Evolutionary conservation across 1,139 yeast genomes (phyloP), one percentile per base, ranked within the genome.

Genomic region (Geotrichum macrosporum): DNA sequence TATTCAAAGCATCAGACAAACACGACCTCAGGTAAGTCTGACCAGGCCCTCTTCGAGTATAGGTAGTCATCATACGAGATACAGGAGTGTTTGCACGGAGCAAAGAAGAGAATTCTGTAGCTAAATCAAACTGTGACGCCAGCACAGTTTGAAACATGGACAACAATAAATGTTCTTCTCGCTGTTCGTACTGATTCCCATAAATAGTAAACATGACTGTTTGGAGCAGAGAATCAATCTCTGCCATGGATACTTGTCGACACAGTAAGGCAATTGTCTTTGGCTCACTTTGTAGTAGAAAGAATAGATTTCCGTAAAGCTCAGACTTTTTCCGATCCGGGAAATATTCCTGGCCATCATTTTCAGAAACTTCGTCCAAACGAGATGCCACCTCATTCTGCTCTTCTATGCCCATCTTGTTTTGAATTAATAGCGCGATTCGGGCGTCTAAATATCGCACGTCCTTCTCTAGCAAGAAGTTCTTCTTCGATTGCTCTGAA

Each of bases 151-250:
- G 72, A 48, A 70, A 68, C 70, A 69, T 66, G 26, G 68, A 58
- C 44, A 69, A 57, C 44, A 68, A 51, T 41, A 69, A 55, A 48
- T 67, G 70, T 55, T 69, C 73, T 54, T 69, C 73, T 36, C 73
- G 62, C 47, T 67, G 69, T 46, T 68, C 72, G 55, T 69, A 68
- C 55, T 69, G 73, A 51, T 69, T 69, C 15, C 73, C 73, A 50
- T 65, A 70, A 44, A 69, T 64, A n/a, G 70, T 67, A 54, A 69
- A 69, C 72, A 69, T 69, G 51, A 69, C 71, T 1, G 71, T 69
- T 46, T 68, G 72, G 9, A 69, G 59, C 44, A 69, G 57, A 10
- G 68, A 63, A 50, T 69, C 73, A 33, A 69, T 67, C 48, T 69
- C 72, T 3, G 65, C 61, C 63, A 69, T 63, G 10, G 67, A 56